phyloP scores from a whole-genome alignment of 768 basidiomycete genomes.

The Serendipita sp. region DNA sequence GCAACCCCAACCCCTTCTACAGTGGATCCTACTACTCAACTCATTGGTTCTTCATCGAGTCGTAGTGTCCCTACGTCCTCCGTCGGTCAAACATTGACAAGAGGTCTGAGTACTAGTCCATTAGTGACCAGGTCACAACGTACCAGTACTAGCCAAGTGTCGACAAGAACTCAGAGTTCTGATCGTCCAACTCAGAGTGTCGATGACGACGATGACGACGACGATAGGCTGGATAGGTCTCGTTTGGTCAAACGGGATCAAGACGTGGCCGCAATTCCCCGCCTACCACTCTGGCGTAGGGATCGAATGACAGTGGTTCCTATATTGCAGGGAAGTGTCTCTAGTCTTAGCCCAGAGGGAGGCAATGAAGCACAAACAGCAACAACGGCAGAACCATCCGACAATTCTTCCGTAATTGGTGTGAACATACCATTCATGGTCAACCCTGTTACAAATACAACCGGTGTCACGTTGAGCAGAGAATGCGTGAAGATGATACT shows the following conservation, averaged over 20 bases:
- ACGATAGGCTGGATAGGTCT: not conserved
- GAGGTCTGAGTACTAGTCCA: too few relatives aligned
- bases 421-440: not conserved
- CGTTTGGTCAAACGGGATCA: not conserved
- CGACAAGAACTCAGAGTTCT: not conserved
- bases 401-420: not conserved
- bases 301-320: not conserved
- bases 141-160: not conserved
- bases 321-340: not conserved
- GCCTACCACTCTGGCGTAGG: not conserved
- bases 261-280: not conserved
- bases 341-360: not conserved
- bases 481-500: constrained; percentile 46
- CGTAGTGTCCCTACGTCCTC: not conserved
- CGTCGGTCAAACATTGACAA: not conserved
- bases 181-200: not conserved
- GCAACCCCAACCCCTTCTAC: not conserved
- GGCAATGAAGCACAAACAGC: too few relatives aligned
- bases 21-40: not conserved
- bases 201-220: not conserved
- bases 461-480: constrained; percentile 22
- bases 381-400: too few relatives aligned
- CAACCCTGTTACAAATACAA: constrained; percentile 10
- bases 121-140: not conserved
- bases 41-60: not conserved